These are phyloP conservation scores for Trichosporon asahii DNA, from an alignment of 1,284 basidiomycete genomes.

Conservation along the genomic window DNA sequence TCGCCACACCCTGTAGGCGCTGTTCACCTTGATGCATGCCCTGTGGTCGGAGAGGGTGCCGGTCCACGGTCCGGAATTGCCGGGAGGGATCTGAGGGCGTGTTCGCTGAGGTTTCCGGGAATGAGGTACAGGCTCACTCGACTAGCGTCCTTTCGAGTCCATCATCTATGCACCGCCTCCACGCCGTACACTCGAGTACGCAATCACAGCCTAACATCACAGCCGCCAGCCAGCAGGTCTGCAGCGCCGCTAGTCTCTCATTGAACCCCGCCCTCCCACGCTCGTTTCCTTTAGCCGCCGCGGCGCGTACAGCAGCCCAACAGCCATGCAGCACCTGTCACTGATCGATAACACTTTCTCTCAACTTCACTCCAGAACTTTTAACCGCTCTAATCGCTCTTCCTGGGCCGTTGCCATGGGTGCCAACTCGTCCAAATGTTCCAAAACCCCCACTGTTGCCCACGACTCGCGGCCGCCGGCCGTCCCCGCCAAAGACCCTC, in stretches of 20 bases:
- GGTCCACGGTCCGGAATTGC: not conserved
- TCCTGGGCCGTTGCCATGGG: not conserved
- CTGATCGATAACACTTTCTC: not conserved
- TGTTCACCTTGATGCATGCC: not conserved
- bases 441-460: not conserved
- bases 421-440: slow-evolving; percentile 1
- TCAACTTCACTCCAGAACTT: not conserved
- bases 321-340: slow-evolving; percentile 1
- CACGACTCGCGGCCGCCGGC: not conserved
- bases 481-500: not conserved
- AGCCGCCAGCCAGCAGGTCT: not conserved
- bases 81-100: not conserved
- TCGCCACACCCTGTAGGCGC: not conserved
- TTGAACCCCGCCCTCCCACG: not conserved
- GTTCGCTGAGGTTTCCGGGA: not conserved
- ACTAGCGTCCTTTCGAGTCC: not conserved
- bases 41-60: not conserved
- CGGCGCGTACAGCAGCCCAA: not conserved
- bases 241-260: not conserved
- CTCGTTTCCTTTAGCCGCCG: not conserved
- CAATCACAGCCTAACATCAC: not conserved
- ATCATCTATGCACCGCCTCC: slow-evolving; percentile 1
- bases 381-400: not conserved
- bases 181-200: not conserved
- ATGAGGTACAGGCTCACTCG: not conserved